Percentiles rank a stretch among this genome's conserved stretches.
phyloP scores from a whole-genome alignment of 495 filamentous ascomycete genomes.

The Oidiodendron maius region DNA sequence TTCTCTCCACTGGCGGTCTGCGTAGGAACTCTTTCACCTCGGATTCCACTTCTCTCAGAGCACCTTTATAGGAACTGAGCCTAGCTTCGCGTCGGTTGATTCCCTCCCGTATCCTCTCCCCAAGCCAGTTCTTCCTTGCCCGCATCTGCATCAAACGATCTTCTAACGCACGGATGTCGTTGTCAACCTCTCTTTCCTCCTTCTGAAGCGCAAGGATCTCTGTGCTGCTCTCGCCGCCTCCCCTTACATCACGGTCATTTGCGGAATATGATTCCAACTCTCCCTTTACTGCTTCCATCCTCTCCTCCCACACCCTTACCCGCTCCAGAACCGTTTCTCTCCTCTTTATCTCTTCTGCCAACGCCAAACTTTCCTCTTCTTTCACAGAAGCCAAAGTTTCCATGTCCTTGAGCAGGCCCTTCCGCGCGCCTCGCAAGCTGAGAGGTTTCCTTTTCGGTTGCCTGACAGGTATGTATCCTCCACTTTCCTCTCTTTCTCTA shows the following conservation, averaged over 20 bases:
- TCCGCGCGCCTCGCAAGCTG: constrained; percentile 59
- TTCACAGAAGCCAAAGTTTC: constrained; percentile 66
- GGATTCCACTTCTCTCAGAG: constrained; percentile 33
- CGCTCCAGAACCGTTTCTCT: constrained; percentile 53
- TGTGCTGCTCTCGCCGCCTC: constrained; percentile 16
- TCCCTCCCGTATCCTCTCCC: constrained; percentile 53
- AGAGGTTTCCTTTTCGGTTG: constrained; percentile 51
- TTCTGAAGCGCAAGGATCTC: constrained; percentile 42
- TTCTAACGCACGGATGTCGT: constrained; percentile 57
- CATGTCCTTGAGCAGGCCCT: constrained; percentile 67
- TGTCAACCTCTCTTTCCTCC: constrained; percentile 46
- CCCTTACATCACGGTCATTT: constrained; percentile 14
- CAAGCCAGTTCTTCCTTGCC: constrained; percentile 53
- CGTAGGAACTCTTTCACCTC: constrained; percentile 38
- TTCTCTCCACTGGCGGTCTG: constrained; percentile 35
- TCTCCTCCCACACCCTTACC: constrained; percentile 54
- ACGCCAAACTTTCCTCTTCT: constrained; percentile 58
- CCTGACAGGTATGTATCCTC: constrained; percentile 52
- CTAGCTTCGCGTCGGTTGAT: constrained; percentile 52
- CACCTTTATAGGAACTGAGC: constrained; percentile 43
- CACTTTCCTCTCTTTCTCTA: constrained; percentile 22
- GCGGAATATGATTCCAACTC: constrained; percentile 5
- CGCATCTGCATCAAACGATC: constrained; percentile 62
- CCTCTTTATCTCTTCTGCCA: constrained; percentile 49
- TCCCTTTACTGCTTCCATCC: constrained; percentile 31